Evolutionary conservation across 176 grass and related monocot species (phyloP), one percentile per base, ranked within the genome.

Genomic region (Metroxylon sagu): DNA sequence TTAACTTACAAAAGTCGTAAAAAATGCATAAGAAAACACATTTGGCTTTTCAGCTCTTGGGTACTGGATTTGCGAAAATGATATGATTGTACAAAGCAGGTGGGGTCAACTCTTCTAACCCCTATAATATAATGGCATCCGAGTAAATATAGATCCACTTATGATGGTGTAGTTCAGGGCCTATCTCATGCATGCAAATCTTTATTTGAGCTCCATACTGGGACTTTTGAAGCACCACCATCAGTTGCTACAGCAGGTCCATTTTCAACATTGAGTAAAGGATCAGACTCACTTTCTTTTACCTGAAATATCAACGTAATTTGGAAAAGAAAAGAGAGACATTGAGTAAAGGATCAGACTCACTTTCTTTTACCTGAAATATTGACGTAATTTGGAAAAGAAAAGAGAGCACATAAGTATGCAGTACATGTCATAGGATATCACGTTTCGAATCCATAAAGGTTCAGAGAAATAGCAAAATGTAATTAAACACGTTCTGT

Each of bases 121-220:
- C 77, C 76, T 60, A 58, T 66, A 77, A 63, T 67, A 61, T 56
- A 27, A 55, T 54, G 26, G 29, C 27, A 23, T 19, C 52, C 50
- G 4, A 16, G 16, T 16, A 23, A 43, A 21, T 23, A 21, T 35
- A 53, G 23, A 39, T 55, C 52, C 17, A 53, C 3, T 4, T 39
- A 25, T 56, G 65, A 31, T 55, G 29, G n/a, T 30, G 8, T 39
- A 43, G 54, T 73, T 27, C 25, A 8, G 18, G 18, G 18, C 57
- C 59, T 18, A 30, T 16, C 66, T 90, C 72, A 90, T 16, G 76
- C 82, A 55, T 48, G 62, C 5, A 83, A 73, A 56, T 90, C 70
- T 73, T 73, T 85, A 75, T 85, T 79, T 0, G 87, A 82, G 72
- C 71, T 90, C 87, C 87, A 90, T 80, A 76, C 73, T 18, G 93